These are phyloP conservation scores for Colletotrichum musicola DNA, from an alignment of 2,329 filamentous ascomycete genomes.

Conservation along the genomic window DNA sequence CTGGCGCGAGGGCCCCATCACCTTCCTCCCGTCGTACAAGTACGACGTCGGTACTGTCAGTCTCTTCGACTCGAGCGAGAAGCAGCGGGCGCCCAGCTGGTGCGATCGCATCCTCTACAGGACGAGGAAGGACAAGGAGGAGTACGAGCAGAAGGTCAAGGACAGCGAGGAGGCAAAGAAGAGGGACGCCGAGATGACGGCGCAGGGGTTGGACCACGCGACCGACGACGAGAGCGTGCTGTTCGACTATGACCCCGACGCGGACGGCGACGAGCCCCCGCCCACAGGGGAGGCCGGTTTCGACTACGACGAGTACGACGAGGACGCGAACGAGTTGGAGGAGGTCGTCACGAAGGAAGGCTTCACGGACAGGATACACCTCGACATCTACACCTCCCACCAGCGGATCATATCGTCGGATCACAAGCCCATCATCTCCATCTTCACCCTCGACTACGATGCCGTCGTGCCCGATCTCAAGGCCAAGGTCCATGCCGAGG, in stretches of 20 bases:
- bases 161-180: slow-evolving; percentile 77
- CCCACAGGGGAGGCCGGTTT: slow-evolving; percentile 55
- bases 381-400: slow-evolving; percentile 84
- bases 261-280: slow-evolving; percentile 68
- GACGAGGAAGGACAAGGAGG: slow-evolving; percentile 77
- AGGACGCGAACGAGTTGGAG: slow-evolving; percentile 59
- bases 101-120: slow-evolving; percentile 94
- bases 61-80: slow-evolving; percentile 95
- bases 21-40: slow-evolving; percentile 95
- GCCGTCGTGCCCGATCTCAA: slow-evolving; percentile 88
- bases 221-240: slow-evolving; percentile 84
- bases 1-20: slow-evolving; percentile 90
- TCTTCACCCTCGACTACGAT: slow-evolving; percentile 88
- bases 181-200: slow-evolving; percentile 88
- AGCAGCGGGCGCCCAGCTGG: slow-evolving; percentile 93
- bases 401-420: slow-evolving; percentile 93
- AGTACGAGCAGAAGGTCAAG: slow-evolving; percentile 71
- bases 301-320: slow-evolving; percentile 72
- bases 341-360: slow-evolving; percentile 70
- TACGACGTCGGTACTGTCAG: slow-evolving; percentile 96
- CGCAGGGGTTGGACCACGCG: slow-evolving; percentile 79
- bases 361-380: slow-evolving; percentile 64
- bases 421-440: slow-evolving; percentile 89
- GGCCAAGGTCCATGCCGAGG: slow-evolving; percentile 84
- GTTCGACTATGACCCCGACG: slow-evolving; percentile 90